Evolutionary conservation across 345 rosid species (phyloP).

Genomic region (Ceriops zippeliana): DNA sequence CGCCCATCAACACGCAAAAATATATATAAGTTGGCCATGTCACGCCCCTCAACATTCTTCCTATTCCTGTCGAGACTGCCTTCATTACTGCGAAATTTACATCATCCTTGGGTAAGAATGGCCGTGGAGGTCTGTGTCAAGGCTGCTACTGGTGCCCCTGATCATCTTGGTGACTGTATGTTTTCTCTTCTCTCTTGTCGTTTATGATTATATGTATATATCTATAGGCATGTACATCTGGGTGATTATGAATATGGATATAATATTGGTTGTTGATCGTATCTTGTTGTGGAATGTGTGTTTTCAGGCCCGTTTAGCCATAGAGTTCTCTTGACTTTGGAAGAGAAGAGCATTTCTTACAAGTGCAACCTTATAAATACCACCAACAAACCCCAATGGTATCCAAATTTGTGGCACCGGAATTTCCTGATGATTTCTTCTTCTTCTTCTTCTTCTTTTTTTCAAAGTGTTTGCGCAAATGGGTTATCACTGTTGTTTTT

Average conservation of each 20-base stretch:
- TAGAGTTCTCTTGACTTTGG: constrained; percentile 63
- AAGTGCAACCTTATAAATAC: constrained; percentile 52
- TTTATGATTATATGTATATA: not conserved
- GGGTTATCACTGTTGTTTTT: constrained; percentile 1
- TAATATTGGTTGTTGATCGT: not conserved
- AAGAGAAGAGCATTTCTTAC: constrained; percentile 77
- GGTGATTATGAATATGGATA: not conserved
- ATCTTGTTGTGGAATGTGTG: not conserved
- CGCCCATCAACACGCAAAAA: no score
- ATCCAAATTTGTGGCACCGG: not conserved
- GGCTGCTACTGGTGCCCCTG: constrained; percentile 76
- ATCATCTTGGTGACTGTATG: constrained; percentile 73
- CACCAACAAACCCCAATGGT: constrained; percentile 79
- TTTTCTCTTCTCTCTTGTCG: not conserved
- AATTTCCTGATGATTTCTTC: not conserved
- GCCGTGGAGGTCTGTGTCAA: constrained; percentile 78
- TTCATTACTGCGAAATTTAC: not conserved
- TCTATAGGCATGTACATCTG: not conserved
- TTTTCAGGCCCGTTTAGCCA: constrained; percentile 73
- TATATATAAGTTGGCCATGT: no score
- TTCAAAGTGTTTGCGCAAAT: constrained; percentile 7
- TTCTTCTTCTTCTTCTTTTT: not conserved
- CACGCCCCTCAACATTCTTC: not conserved
- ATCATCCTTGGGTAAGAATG: constrained; percentile 28
- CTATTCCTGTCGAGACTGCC: not conserved